These are phyloP conservation scores for Silene coronaria DNA, from an alignment of 179 eudicot genomes.

Conservation along the genomic window DNA sequence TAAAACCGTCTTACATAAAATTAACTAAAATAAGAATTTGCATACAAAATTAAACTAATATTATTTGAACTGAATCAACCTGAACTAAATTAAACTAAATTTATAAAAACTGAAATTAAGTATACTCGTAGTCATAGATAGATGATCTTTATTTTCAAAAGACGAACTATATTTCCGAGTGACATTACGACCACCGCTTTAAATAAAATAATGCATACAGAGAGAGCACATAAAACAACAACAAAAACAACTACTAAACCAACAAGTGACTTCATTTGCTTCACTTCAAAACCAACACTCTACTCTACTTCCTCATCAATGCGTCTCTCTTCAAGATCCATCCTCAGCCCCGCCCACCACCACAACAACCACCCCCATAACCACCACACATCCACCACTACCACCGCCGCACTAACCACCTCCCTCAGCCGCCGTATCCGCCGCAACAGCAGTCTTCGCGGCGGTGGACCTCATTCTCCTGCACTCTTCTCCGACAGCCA, in stretches of 20 bases:
- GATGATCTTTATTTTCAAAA: too few relatives aligned
- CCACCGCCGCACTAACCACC: constrained; percentile 39
- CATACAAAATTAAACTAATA: too few relatives aligned
- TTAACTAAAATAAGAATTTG: too few relatives aligned
- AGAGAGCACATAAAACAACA: constrained; percentile 26
- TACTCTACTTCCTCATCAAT: constrained; percentile 11
- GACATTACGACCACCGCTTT: too few relatives aligned
- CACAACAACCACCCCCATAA: background rate
- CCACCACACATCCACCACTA: constrained; percentile 15
- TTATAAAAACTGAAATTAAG: too few relatives aligned
- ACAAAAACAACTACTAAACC: constrained; percentile 16
- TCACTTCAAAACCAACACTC: constrained; percentile 27
- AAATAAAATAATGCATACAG: constrained; percentile 23
- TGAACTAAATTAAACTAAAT: too few relatives aligned
- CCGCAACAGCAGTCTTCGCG: constrained; percentile 49
- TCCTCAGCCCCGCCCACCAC: constrained; percentile 21
- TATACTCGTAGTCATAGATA: too few relatives aligned
- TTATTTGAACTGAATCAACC: too few relatives aligned
- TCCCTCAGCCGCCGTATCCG: constrained; percentile 66
- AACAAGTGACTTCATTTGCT: constrained; percentile 35
- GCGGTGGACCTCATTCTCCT: constrained; percentile 50
- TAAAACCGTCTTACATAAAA: too few relatives aligned
- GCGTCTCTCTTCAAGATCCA: constrained; percentile 30
- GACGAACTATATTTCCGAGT: too few relatives aligned
- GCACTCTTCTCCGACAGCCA: constrained; percentile 39